Base-by-base conservation (phyloP, 2,329 filamentous ascomycete genomes). In the Colletotrichum musicola region DNA sequence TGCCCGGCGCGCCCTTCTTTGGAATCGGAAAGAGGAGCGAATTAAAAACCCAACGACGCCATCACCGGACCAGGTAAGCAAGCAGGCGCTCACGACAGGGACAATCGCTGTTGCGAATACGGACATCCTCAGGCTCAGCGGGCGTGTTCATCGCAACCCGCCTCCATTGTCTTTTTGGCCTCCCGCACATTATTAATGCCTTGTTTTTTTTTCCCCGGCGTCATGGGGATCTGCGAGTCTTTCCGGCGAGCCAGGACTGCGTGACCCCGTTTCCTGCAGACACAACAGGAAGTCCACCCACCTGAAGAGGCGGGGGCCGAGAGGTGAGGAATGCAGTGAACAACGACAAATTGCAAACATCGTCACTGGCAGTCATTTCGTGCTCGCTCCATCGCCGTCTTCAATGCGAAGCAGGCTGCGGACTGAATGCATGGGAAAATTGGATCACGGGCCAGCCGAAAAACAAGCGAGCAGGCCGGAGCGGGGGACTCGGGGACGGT, bases 371-470 rank as follows among this genome's bases (percentile, higher is more conserved):
- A 14, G 35, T 6, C 10, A 35, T 47, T 20, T n/a, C 30, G 49
- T 46, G n/a, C 40, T 51, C 51, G 35, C 27, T 47, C n/a, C 20
- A 30, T 61, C 22, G n/a, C 27, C 4, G 44, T 40, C 22, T 30
- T 42, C 60, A 22, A 30, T 59, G 49, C 54, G 50, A 69, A 61
- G 49, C 66, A 65, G 62, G 62, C 66, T 61, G 61, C 35, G 55
- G 46, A 46, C 65, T 59, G 49, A 49, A 42, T 27, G 65, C 49
- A 56, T 50, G 65, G 35, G 10, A 50, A 35, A 7, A 14, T 13
- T 53, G 14, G 22, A 22, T 42, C 49, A 4, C 42, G n/a, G 61
- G 54, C 64, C 64, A 64, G 61, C 30, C 40, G 50, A 59, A 44
- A 25, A 18, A 51, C 49, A 30, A 60, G 38, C n/a, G 18, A 27